Evolutionary conservation across 192 early-diverging fungal species (phyloP).

Genomic region (Podila clonocystis): DNA sequence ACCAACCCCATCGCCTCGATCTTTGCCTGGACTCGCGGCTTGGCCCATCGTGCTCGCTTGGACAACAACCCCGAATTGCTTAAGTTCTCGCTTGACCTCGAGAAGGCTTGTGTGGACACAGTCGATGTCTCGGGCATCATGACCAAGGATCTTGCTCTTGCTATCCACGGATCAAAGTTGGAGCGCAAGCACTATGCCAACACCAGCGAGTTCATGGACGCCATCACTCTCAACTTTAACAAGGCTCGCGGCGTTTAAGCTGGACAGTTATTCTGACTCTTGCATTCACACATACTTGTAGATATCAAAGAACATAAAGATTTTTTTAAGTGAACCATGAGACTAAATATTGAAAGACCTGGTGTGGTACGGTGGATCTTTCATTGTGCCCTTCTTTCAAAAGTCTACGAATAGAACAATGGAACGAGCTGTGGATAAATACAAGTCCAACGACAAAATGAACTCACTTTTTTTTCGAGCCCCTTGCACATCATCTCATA

Average conservation of each 20-base stretch:
- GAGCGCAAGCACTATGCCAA: conserved; percentile 89
- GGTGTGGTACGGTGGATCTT: no score
- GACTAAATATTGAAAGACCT: neutral
- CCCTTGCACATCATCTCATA: no score
- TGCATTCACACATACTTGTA: neutral
- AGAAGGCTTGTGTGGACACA: conserved; percentile 88
- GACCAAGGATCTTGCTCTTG: conserved; percentile 95
- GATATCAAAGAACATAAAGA: no score
- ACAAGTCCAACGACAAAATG: neutral
- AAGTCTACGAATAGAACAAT: no score
- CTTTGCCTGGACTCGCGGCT: conserved; percentile 94
- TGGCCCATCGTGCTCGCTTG: conserved; percentile 93
- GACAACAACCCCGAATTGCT: conserved; percentile 84
- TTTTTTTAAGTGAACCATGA: neutral
- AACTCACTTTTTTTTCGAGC: neutral
- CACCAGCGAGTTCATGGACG: conserved; percentile 89
- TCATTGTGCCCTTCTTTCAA: no score
- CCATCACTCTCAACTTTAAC: conserved; percentile 70
- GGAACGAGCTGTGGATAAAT: neutral
- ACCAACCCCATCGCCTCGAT: conserved; percentile 98
- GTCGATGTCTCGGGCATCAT: conserved; percentile 85
- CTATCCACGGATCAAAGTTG: conserved; percentile 85
- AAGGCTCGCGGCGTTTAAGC: conserved; percentile 34
- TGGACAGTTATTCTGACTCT: neutral
- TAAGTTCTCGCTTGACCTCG: conserved; percentile 82